Conservation (phyloP, 2,329 filamentous ascomycete species). For the Ascochyta clinopodiicola region DNA sequence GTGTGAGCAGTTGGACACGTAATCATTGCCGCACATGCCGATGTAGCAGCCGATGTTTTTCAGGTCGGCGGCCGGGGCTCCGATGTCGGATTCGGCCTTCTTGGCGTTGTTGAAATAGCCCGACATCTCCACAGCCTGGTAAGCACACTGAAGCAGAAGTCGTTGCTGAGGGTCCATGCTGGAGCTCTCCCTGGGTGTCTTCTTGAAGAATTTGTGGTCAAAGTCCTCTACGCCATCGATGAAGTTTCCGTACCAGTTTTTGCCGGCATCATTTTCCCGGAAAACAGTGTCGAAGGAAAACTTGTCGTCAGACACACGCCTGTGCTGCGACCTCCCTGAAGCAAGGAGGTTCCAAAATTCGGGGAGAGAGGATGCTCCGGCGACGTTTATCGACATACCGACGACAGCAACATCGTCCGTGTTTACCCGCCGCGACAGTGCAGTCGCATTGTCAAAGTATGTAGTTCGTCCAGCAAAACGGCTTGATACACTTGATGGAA, state of each 20-base stretch:
- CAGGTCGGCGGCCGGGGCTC: conserved; percentile 12
- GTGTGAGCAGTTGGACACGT: conserved; percentile 40
- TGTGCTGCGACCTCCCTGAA: conserved; percentile 5
- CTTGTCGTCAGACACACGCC: no score
- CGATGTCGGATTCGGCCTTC: no score
- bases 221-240: conserved; percentile 37
- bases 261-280: not conserved
- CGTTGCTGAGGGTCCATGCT: conserved; percentile 37
- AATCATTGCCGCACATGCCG: conserved; percentile 38
- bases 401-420: conserved; percentile 24
- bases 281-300: not conserved
- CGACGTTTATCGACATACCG: conserved; percentile 24
- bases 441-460: conserved; percentile 1
- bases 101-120: conserved; percentile 33
- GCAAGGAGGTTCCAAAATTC: conserved; percentile 25
- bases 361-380: conserved; percentile 16
- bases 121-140: conserved; percentile 48
- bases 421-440: not conserved
- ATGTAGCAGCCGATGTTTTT: conserved; percentile 41
- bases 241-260: conserved; percentile 23
- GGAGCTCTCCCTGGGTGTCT: conserved; percentile 22
- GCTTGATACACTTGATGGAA: conserved; percentile 1
- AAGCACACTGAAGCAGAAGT: conserved; percentile 30
- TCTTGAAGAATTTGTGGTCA: conserved; percentile 42
- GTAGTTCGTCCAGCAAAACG: not conserved